Conservation (phyloP, 495 filamentous ascomycete genomes). For the Xylaria grammica region DNA sequence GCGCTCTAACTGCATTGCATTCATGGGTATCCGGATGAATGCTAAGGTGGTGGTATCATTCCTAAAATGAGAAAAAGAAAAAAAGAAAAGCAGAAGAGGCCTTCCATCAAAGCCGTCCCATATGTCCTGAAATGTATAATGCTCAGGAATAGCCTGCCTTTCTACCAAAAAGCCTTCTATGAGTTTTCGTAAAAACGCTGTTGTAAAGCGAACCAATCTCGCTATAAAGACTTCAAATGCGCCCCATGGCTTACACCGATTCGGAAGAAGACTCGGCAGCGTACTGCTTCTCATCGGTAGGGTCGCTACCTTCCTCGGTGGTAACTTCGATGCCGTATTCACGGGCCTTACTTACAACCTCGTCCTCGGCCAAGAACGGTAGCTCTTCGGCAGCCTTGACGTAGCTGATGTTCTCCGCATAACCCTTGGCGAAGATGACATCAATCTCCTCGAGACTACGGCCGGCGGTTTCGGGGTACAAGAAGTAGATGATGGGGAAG, state of each 20-base stretch:
- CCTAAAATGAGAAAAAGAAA: constrained; percentile 2
- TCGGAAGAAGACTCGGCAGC: neutral
- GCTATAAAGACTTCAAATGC: neutral
- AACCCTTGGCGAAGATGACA: constrained; percentile 72
- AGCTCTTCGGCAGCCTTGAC: constrained; percentile 67
- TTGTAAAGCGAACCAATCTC: no score
- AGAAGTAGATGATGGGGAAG: constrained; percentile 68
- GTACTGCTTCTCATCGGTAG: neutral
- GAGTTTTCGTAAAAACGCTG: no score
- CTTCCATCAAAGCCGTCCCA: neutral
- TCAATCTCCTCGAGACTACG: constrained; percentile 77
- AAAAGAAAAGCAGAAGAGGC: neutral
- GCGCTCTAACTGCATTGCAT: neutral
- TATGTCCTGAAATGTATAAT: neutral
- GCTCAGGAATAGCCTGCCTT: neutral
- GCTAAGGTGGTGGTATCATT: constrained; percentile 11
- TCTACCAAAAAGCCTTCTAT: neutral
- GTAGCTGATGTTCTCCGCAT: constrained; percentile 69
- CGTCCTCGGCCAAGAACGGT: constrained; percentile 62
- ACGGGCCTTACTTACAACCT: constrained; percentile 62
- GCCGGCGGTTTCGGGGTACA: constrained; percentile 75
- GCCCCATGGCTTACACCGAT: no score
- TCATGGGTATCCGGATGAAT: constrained; percentile 1
- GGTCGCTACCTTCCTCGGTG: constrained; percentile 27
- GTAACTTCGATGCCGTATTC: constrained; percentile 55